A percentile compares a stretch with the other conserved stretches of the same genome.
Evolutionary conservation across 768 basidiomycete genomes (phyloP).

Genomic region (Suillus subluteus): DNA sequence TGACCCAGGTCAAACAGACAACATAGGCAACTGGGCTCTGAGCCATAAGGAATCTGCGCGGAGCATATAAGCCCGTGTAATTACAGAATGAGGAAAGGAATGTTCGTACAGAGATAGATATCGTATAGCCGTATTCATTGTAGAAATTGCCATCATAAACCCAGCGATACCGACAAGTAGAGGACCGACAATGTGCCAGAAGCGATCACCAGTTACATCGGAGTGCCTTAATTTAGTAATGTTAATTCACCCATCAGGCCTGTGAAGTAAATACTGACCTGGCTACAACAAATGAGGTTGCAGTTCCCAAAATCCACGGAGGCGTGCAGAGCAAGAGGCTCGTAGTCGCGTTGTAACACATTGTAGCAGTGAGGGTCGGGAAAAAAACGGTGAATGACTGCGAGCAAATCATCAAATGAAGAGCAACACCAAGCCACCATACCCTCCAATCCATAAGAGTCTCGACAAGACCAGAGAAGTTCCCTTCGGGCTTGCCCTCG

Average conservation of each 20-base stretch:
- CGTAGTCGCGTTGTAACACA: slow-evolving; percentile 63
- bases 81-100: not conserved
- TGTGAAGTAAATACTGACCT: slow-evolving; percentile 35
- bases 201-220: slow-evolving; percentile 70
- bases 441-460: slow-evolving; percentile 77
- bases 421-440: slow-evolving; percentile 73
- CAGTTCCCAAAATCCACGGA: slow-evolving; percentile 66
- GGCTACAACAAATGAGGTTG: slow-evolving; percentile 56
- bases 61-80: not conserved
- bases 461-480: slow-evolving; percentile 49
- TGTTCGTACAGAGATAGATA: slow-evolving; percentile 62
- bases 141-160: slow-evolving; percentile 64
- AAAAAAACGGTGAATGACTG: slow-evolving; percentile 80
- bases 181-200: slow-evolving; percentile 63
- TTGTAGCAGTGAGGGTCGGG: slow-evolving; percentile 72
- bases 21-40: slow-evolving; percentile 72
- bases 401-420: slow-evolving; percentile 56
- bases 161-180: slow-evolving; percentile 63
- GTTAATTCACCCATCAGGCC: slow-evolving; percentile 8
- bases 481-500: slow-evolving; percentile 39
- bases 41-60: slow-evolving; percentile 69
- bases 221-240: slow-evolving; percentile 53
- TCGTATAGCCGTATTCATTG: slow-evolving; percentile 61
- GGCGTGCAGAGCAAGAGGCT: slow-evolving; percentile 78
- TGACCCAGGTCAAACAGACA: slow-evolving; percentile 56